Evolutionary conservation across 495 filamentous ascomycete genomes (phyloP).

Genomic region (Lepidopterella palustris): DNA sequence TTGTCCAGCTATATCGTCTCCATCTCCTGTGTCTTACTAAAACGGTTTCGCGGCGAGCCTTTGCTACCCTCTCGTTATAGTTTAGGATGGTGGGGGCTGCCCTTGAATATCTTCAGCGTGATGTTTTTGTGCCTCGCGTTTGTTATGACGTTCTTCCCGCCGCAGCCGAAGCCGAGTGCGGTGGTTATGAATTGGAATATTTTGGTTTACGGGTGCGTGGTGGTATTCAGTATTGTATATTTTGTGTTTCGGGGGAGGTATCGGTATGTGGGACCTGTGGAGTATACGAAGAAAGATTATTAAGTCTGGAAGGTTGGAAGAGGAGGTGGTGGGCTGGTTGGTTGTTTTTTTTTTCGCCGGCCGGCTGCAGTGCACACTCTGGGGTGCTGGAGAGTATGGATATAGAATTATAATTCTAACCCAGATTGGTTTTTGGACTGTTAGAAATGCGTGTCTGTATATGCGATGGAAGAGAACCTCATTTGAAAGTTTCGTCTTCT

Average conservation of each 20-base stretch:
- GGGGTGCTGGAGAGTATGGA: too few relatives aligned
- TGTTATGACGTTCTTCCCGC: conserved; percentile 50
- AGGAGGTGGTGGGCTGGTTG: too few relatives aligned
- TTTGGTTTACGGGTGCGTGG: conserved; percentile 10
- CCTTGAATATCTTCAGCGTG: conserved; percentile 42
- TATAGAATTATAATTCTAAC: too few relatives aligned
- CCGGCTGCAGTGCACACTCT: too few relatives aligned
- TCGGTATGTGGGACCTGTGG: conserved; percentile 15
- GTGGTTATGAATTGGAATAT: conserved; percentile 18
- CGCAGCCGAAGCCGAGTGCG: conserved; percentile 36
- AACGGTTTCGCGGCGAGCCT: conserved; percentile 1
- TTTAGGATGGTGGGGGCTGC: conserved; percentile 18
- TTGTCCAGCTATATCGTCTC: conserved; percentile 24
- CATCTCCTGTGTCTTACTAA: not conserved
- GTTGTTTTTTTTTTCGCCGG: too few relatives aligned
- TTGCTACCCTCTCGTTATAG: conserved; percentile 1
- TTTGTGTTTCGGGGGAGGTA: conserved; percentile 10
- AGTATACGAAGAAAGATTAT: conserved; percentile 1
- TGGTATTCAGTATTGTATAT: conserved; percentile 12
- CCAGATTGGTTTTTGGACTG: too few relatives aligned
- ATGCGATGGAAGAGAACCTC: too few relatives aligned
- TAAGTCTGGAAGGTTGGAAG: too few relatives aligned
- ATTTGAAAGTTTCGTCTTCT: too few relatives aligned
- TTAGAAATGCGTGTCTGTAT: too few relatives aligned
- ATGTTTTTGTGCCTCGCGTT: conserved; percentile 44